These are phyloP conservation scores for Magnolia kwangsiensis DNA, from an alignment of 164 flowering plant genomes.

Conservation along the genomic window DNA sequence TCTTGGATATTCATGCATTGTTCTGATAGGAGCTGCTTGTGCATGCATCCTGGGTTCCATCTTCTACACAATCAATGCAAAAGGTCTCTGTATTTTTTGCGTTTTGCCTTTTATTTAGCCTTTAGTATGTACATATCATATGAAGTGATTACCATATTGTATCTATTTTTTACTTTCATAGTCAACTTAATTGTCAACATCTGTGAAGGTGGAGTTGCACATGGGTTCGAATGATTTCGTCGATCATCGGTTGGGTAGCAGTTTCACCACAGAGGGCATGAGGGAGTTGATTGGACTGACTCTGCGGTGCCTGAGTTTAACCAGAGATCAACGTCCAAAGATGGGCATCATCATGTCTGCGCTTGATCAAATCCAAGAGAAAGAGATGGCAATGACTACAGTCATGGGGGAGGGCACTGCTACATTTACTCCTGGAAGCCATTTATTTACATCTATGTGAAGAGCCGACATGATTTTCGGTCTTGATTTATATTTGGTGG, in stretches of 20 bases:
- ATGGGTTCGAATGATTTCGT: slow-evolving; percentile 35
- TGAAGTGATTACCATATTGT: not conserved
- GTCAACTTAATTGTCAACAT: not conserved
- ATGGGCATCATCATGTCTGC: slow-evolving; percentile 48
- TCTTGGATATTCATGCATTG: too few species aligned
- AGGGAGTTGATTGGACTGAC: slow-evolving; percentile 46
- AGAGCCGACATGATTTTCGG: not conserved
- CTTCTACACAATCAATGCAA: not conserved
- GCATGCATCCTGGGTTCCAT: not conserved
- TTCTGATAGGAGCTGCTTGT: not conserved
- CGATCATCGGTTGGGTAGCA: slow-evolving; percentile 46
- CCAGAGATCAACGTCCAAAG: slow-evolving; percentile 40
- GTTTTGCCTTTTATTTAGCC: not conserved
- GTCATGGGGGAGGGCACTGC: slow-evolving; percentile 58
- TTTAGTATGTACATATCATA: not conserved
- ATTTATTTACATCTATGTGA: slow-evolving; percentile 40
- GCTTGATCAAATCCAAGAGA: slow-evolving; percentile 55
- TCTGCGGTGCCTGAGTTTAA: slow-evolving; percentile 44
- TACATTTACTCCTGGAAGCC: slow-evolving; percentile 52
- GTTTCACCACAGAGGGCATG: slow-evolving; percentile 57
- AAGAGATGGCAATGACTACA: slow-evolving; percentile 55
- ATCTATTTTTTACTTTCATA: not conserved
- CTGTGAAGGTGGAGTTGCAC: slow-evolving; percentile 45
- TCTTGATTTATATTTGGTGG: slow-evolving; percentile 9
- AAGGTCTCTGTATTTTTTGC: not conserved